Evolutionary conservation across 345 rosid species (phyloP).

Genomic region (Isatis tinctoria): DNA sequence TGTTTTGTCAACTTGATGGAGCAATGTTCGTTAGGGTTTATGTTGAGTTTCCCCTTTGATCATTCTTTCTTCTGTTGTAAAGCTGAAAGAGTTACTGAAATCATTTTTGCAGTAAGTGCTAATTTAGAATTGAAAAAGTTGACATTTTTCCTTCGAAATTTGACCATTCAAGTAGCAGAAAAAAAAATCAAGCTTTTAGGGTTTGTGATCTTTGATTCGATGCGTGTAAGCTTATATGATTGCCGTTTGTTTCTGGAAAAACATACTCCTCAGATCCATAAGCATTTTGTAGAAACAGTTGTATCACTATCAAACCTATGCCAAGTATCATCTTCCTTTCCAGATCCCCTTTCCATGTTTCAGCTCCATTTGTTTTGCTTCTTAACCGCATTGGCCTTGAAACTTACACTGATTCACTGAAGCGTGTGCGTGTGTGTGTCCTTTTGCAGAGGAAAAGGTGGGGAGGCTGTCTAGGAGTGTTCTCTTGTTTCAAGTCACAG

Average conservation of each 20-base stretch:
- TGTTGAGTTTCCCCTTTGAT: background rate
- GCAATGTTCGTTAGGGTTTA: constrained; percentile 10
- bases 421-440: background rate
- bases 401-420: background rate
- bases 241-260: background rate
- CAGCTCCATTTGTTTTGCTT: background rate
- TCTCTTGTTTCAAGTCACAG: constrained; percentile 75
- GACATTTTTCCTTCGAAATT: background rate
- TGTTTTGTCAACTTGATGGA: background rate
- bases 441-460: constrained; percentile 74
- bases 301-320: background rate
- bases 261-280: background rate
- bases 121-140: background rate
- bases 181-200: background rate
- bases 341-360: background rate
- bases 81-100: too few species aligned
- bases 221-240: too few species aligned
- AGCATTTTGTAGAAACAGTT: background rate
- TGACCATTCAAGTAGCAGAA: background rate
- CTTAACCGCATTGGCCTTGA: background rate
- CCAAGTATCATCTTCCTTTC: background rate
- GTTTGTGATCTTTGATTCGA: constrained; percentile 17
- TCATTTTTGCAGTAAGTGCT: background rate
- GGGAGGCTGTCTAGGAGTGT: constrained; percentile 85
- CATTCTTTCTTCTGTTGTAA: too few species aligned